A percentile compares a stretch with the other conserved stretches of the same genome.
These are phyloP conservation scores for Colletotrichum phormii DNA, from an alignment of 2,329 filamentous ascomycete species.

Conservation along the genomic window DNA sequence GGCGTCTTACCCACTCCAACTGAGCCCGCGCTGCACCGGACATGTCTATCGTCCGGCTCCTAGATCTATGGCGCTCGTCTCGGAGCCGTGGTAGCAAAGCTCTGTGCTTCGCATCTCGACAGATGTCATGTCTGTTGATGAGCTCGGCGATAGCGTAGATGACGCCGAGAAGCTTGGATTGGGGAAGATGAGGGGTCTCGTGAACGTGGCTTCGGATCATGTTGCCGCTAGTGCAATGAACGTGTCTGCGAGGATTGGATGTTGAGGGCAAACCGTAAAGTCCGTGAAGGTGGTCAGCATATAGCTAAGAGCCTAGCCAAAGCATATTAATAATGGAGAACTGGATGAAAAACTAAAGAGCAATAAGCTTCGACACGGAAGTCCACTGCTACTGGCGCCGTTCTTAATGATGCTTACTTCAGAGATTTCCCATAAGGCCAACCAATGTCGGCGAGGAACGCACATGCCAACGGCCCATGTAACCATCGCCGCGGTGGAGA, in stretches of 20 bases:
- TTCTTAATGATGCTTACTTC: not conserved
- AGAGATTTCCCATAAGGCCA: not conserved
- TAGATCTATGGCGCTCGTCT: not conserved
- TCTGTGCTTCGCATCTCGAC: not conserved
- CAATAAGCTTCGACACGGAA: not conserved
- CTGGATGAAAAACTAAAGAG: not conserved
- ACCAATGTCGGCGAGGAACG: not conserved
- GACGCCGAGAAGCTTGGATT: not conserved
- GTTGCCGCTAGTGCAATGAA: not conserved
- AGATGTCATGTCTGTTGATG: not conserved
- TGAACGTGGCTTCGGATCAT: not conserved
- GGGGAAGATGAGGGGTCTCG: not conserved
- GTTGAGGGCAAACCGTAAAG: not conserved
- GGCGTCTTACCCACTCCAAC: not conserved
- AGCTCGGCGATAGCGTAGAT: not conserved
- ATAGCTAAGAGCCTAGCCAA: not conserved
- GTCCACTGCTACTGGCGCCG: too few relatives aligned
- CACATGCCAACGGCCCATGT: not conserved
- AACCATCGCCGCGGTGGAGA: not conserved
- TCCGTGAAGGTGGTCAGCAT: too few relatives aligned
- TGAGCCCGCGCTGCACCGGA: not conserved
- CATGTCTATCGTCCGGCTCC: not conserved
- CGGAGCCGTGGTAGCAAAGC: not conserved
- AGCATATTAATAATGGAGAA: not conserved
- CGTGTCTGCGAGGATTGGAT: not conserved